Percentiles rank a stretch among this genome's conserved stretches.
These are phyloP conservation scores for Teunomyces cretensis DNA, from an alignment of 805 yeast species.

Conservation along the genomic window DNA sequence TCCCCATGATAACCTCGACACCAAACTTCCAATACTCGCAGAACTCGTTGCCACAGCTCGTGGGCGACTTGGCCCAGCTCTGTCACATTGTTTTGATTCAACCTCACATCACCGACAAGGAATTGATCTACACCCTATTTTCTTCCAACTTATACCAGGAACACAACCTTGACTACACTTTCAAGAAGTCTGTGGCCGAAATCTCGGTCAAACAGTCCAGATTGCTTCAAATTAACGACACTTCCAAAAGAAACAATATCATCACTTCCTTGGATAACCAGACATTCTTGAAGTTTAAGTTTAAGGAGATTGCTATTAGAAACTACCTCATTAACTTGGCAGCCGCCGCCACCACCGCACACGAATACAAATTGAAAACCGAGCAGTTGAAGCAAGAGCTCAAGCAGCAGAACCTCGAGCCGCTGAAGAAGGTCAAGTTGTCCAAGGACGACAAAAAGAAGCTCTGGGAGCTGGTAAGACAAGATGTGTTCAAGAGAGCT, in stretches of 20 bases:
- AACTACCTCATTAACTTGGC: conserved; percentile 53
- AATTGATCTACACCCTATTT: conserved; percentile 39
- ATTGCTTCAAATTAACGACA: conserved; percentile 36
- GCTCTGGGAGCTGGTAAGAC: conserved; percentile 51
- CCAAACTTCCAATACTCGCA: conserved; percentile 35
- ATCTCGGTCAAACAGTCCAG: conserved; percentile 49
- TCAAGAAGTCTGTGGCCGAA: conserved; percentile 49
- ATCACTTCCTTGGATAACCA: conserved; percentile 30
- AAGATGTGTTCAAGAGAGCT: conserved; percentile 50
- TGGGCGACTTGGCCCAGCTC: conserved; percentile 41
- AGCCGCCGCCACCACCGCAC: conserved; percentile 55
- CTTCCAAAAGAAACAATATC: conserved; percentile 19
- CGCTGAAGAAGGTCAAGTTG: conserved; percentile 23
- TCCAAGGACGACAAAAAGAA: conserved; percentile 41
- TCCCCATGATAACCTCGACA: conserved; percentile 38
- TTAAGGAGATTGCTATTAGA: conserved; percentile 46
- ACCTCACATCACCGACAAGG: conserved; percentile 43
- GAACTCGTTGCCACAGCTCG: conserved; percentile 36
- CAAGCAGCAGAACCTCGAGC: conserved; percentile 12
- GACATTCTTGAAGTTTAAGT: conserved; percentile 33
- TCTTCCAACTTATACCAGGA: conserved; percentile 48
- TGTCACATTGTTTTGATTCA: conserved; percentile 41
- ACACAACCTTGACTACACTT: conserved; percentile 44
- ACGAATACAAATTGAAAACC: conserved; percentile 45
- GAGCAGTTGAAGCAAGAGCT: conserved; percentile 32